These are phyloP conservation scores for Cryptomeria japonica DNA, from an alignment of 75 land plant genomes.

Conservation along the genomic window DNA sequence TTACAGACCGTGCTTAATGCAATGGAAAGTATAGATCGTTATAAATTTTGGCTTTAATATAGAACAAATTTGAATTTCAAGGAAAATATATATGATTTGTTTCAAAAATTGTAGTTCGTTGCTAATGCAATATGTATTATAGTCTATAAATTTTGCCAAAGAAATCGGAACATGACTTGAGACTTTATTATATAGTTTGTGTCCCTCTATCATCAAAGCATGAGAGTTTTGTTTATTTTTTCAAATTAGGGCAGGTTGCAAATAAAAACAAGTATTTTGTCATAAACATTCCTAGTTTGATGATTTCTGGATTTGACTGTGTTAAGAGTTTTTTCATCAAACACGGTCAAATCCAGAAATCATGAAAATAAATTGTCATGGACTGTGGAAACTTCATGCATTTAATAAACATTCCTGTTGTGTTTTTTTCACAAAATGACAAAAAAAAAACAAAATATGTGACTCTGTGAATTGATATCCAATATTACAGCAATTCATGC, in stretches of 20 bases:
- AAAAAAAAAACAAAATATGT: neutral
- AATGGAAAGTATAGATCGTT: neutral
- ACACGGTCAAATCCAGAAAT: too few species aligned
- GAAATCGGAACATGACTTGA: neutral
- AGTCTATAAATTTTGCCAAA: neutral
- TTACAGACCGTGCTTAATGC: neutral
- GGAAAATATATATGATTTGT: neutral
- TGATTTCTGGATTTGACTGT: too few species aligned
- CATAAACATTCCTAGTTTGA: neutral
- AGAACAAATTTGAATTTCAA: neutral
- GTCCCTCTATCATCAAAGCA: neutral
- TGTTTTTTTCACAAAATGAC: neutral
- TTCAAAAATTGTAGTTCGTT: neutral
- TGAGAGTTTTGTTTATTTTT: neutral
- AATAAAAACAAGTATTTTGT: neutral
- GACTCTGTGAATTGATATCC: neutral
- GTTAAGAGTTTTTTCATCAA: too few species aligned
- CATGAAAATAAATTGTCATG: too few species aligned
- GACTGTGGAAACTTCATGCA: too few species aligned
- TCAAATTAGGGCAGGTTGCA: neutral
- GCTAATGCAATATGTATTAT: neutral
- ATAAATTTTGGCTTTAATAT: neutral
- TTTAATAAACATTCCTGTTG: neutral
- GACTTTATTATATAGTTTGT: neutral
- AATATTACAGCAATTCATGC: neutral